These are phyloP conservation scores for Ramaria sp. DNA, from an alignment of 768 basidiomycete genomes.

Conservation along the genomic window DNA sequence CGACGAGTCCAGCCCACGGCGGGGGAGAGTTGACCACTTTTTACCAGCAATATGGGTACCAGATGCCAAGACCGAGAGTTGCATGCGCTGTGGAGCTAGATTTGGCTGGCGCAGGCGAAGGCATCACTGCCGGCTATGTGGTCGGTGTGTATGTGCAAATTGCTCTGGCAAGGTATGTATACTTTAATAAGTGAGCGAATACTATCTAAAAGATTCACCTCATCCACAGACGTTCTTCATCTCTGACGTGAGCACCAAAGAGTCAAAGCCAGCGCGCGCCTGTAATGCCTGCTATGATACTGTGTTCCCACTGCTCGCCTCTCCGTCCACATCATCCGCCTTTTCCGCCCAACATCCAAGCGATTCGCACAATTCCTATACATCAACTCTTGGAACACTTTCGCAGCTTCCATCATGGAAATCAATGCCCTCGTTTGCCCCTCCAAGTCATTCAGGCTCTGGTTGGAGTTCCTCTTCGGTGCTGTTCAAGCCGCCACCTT, in stretches of 20 bases:
- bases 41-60: constrained; percentile 91
- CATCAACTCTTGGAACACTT: constrained; percentile 6
- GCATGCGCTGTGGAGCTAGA: constrained; percentile 71
- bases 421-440: constrained; percentile 11
- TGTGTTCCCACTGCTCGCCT: constrained; percentile 52
- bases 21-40: constrained; percentile 62
- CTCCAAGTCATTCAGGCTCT: not conserved
- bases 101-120: constrained; percentile 75
- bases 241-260: constrained; percentile 34
- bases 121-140: constrained; percentile 83
- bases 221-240: constrained; percentile 70
- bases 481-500: constrained; percentile 1
- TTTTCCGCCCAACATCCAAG: not conserved
- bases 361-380: not conserved
- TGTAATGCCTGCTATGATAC: constrained; percentile 82
- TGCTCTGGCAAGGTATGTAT: constrained; percentile 67
- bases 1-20: constrained; percentile 26
- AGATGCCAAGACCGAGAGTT: constrained; percentile 69
- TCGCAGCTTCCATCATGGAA: constrained; percentile 9
- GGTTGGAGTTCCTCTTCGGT: not conserved
- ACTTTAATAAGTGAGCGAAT: not conserved
- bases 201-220: constrained; percentile 6
- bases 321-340: constrained; percentile 13
- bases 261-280: constrained; percentile 59
- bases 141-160: constrained; percentile 71